Base-by-base conservation (phyloP, 2,329 filamentous ascomycete species). In the Peltaster fructicola region DNA sequence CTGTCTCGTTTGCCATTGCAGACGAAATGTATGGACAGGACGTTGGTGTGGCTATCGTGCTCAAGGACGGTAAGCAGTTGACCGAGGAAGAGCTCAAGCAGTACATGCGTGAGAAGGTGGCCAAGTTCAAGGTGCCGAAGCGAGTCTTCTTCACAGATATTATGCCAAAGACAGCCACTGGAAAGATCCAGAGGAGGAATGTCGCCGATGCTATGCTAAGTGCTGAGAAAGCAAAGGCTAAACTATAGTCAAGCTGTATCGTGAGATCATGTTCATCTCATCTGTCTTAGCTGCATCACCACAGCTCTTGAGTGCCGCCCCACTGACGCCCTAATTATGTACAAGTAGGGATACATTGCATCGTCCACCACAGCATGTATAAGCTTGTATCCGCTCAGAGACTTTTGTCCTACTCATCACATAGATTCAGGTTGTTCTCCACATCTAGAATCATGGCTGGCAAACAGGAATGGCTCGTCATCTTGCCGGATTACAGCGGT, bases 91-190 rank as follows among this genome's bases (percentile, higher is more conserved):
- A 74, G 33, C 48, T 90, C 43, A 74, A 66, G 51, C 45, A 45
- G 5, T 90, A 73, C 66, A 65, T 84, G 36, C 58, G 57, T 0
- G 67, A 74, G 31, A 73, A 68, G 43, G 56, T 82, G 33, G 75
- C 74, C 30, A 82, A 78, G 53, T 88, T 88, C 53, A 90, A 90
- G 59, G 63, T 82, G 20, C 80, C 80, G 2, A 84, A 79, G 57
- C 72, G 79, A 62, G 75, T 79, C 44, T 88, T 77, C 57, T 82
- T 88, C 40, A 79, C 79, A 17, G 65, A 80, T 30, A 56, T 73
- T 36, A 90, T 90, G 70, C 80, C 80, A 34, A 90, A 90, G 30
- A 42, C 81, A 4, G 79, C 80, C n/a, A 90, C 80, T 5, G 80
- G 80, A 28, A 90, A 90, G 61, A 76, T 90, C 30, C 80, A 90